phyloP scores from a whole-genome alignment of 1,139 yeast genomes.

The Scheffersomyces insectosa region DNA sequence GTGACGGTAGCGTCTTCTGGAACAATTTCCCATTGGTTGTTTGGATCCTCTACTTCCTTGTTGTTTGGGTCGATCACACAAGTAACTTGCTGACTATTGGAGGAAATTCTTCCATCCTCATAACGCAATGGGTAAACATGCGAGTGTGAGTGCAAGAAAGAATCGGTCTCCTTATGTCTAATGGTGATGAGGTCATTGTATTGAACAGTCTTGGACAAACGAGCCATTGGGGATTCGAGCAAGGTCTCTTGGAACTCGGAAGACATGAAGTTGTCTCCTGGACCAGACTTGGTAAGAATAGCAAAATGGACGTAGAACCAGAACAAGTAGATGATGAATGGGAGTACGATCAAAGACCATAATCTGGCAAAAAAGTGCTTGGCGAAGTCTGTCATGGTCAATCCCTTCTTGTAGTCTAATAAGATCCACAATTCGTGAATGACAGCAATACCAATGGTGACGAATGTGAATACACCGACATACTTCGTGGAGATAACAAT shows the following conservation, averaged over 20 bases:
- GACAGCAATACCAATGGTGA: conserved; percentile 86
- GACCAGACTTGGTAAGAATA: conserved; percentile 81
- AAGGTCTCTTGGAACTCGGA: conserved; percentile 91
- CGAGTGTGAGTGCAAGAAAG: conserved; percentile 78
- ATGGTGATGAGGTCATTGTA: conserved; percentile 77
- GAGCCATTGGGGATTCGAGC: conserved; percentile 77
- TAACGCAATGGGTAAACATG: conserved; percentile 82
- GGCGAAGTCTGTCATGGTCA: conserved; percentile 55
- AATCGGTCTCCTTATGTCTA: conserved; percentile 73
- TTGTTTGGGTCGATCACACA: conserved; percentile 45
- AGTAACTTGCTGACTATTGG: conserved; percentile 94
- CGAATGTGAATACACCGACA: conserved; percentile 90
- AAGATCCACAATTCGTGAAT: conserved; percentile 83
- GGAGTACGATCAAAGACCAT: conserved; percentile 71
- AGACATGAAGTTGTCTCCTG: conserved; percentile 94
- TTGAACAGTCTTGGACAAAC: conserved; percentile 68
- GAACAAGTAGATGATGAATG: conserved; percentile 77
- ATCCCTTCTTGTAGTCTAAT: conserved; percentile 70
- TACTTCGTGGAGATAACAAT: conserved; percentile 93
- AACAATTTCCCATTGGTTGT: conserved; percentile 85
- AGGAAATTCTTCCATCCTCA: conserved; percentile 94
- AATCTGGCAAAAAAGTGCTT: conserved; percentile 80
- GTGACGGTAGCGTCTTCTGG: conserved; percentile 53
- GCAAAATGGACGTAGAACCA: conserved; percentile 95
- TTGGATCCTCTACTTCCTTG: conserved; percentile 46